A percentile compares a stretch with the other conserved stretches of the same genome.
Evolutionary conservation across 108 stramenopile genomes (phyloP).

Genomic region (Pseudonitzschia multistriata): DNA sequence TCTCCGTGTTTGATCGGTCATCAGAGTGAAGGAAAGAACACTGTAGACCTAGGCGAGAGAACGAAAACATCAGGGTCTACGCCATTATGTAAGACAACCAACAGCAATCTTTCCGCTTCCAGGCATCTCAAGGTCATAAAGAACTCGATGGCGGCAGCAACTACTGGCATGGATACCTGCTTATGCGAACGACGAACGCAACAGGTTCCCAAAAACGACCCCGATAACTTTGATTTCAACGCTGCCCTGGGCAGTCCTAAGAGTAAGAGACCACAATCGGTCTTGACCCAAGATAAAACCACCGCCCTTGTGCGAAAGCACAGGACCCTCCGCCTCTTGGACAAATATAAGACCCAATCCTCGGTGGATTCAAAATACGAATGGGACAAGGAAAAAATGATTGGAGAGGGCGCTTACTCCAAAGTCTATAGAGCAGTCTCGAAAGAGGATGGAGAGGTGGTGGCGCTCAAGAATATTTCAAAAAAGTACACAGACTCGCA

Average conservation of each 20-base stretch:
- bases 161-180: not conserved
- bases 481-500: conserved; percentile 59
- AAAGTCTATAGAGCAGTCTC: conserved; percentile 62
- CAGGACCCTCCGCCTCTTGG: conserved; percentile 10
- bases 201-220: conserved; percentile 1
- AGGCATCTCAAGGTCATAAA: not conserved
- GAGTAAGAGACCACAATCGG: not conserved
- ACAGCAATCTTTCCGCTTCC: not conserved
- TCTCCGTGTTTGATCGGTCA: not conserved
- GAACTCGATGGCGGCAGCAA: not conserved
- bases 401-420: conserved; percentile 59
- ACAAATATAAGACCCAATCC: conserved; percentile 12
- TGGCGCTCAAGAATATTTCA: conserved; percentile 72
- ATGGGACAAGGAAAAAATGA: conserved; percentile 28
- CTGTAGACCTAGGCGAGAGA: not conserved
- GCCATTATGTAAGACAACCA: not conserved
- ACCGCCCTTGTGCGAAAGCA: conserved; percentile 6
- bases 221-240: not conserved
- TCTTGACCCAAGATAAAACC: conserved; percentile 1
- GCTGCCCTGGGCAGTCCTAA: not conserved
- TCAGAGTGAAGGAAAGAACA: not conserved
- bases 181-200: conserved; percentile 7
- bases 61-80: not conserved
- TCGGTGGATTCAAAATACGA: conserved; percentile 25
- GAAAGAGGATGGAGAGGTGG: conserved; percentile 43